Base-by-base conservation (phyloP, 148 eudicot genomes). In the Bassia scoparia region DNA sequence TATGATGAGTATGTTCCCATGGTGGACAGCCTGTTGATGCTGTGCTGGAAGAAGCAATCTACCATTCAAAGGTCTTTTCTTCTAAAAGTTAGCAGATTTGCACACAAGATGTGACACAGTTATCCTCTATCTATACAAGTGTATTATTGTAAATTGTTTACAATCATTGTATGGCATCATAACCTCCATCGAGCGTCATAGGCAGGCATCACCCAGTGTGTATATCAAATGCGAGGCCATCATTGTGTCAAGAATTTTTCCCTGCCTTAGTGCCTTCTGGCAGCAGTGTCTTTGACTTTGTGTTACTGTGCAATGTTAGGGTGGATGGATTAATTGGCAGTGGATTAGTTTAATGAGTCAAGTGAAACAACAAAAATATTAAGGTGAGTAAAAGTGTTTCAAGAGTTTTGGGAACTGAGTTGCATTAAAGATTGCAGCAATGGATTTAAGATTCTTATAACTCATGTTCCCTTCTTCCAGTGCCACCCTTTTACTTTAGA, bases 11-110 rank as follows among this genome's bases (percentile, higher is more conserved):
- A 89, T 76, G 89, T 95, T 77, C 98, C 98, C 43, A 91, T 95
- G 92, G 96, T 95, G 53, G 98, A 95, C 80, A 95, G 86, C 89
- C 96, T 74, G 97, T 95, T 81, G 98, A 91, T 81, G 85, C 90
- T 82, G 85, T n/a, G 84, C 58, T 89, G 90, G 89, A 91, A 89
- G 84, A 89, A 80, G 83, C 93, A 84, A 73, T 70, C 91, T 20
- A 81, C 96, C 29, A 68, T 77, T 55, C 84, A 76, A 77, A 93
- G 72, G 77, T 76, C 86, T 55, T 70, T 72, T 77, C 78, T 38
- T 74, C 88, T 60, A 82, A 81, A 87, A 92, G 98, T 95, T 48
- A 77, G 85, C 52, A 48, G 53, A n/a, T 59, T 5, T 53, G 26
- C 21, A 48, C 21, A 48, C 69, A 24, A 58, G 15, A 60, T 33